These are phyloP conservation scores for Entophlyctis luteolus DNA, from an alignment of 192 early-diverging fungal genomes.

Conservation along the genomic window DNA sequence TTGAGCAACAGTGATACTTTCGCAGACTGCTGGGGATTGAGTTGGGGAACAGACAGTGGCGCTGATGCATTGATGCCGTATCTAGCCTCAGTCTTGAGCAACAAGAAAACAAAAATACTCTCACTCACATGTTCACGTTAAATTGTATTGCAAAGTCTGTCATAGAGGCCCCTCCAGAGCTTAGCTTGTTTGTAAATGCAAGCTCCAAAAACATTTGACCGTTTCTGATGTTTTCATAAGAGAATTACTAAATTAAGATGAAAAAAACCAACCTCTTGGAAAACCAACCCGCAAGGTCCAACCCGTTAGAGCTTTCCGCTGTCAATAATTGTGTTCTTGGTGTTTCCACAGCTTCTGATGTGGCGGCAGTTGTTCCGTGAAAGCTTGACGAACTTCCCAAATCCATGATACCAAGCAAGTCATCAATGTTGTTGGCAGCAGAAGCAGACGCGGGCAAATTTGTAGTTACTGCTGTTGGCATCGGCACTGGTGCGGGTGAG, in stretches of 20 bases:
- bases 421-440: conserved; percentile 27
- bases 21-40: conserved; percentile 42
- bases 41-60: conserved; percentile 39
- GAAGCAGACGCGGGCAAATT: conserved; percentile 1
- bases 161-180: conserved; percentile 42
- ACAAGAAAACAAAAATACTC: background rate
- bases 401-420: conserved; percentile 48
- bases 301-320: conserved; percentile 30
- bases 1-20: conserved; percentile 50
- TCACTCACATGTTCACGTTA: conserved; percentile 66
- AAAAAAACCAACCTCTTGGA: conserved; percentile 9
- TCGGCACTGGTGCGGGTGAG: conserved; percentile 38
- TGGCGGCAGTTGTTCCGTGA: background rate
- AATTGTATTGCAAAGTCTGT: conserved; percentile 71
- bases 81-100: conserved; percentile 22
- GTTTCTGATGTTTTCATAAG: conserved; percentile 35
- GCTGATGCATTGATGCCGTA: conserved; percentile 55
- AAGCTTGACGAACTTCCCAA: background rate
- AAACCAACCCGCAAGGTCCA: conserved; percentile 37
- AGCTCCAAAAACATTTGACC: conserved; percentile 64
- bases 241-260: background rate
- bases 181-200: conserved; percentile 57
- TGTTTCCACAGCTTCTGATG: conserved; percentile 7
- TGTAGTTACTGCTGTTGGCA: background rate
- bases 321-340: conserved; percentile 31